phyloP scores from a whole-genome alignment of 345 rosid species.

The Citrus hindsii region DNA sequence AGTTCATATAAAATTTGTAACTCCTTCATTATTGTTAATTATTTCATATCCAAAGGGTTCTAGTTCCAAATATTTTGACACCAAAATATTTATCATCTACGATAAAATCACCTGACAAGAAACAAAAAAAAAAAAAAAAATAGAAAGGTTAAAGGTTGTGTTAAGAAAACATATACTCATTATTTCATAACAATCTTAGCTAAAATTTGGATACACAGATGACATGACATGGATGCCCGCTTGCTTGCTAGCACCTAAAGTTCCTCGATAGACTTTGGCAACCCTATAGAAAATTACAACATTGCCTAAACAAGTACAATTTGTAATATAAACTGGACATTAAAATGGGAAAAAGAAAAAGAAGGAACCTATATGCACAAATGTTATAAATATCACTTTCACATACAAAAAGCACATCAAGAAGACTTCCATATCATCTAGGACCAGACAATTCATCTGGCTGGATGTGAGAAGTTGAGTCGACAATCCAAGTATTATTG shows the following conservation, averaged over 20 bases:
- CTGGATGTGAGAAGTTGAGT: conserved; percentile 59
- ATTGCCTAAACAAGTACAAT: conserved; percentile 13
- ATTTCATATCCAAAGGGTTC: too few relatives aligned
- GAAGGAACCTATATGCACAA: conserved; percentile 34
- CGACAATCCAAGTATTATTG: conserved; percentile 49
- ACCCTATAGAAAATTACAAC: conserved; percentile 34
- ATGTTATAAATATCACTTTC: conserved; percentile 10
- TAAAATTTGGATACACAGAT: conserved; percentile 24
- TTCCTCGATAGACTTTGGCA: conserved; percentile 16
- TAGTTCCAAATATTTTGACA: too few relatives aligned
- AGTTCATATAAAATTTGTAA: too few relatives aligned
- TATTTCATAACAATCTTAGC: conserved; percentile 27
- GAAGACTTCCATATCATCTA: conserved; percentile 44
- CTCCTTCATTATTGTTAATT: too few relatives aligned
- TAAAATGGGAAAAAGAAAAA: background rate
- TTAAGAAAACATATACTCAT: background rate
- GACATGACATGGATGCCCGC: conserved; percentile 8
- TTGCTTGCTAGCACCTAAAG: conserved; percentile 23
- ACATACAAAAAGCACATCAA: conserved; percentile 16
- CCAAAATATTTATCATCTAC: too few relatives aligned
- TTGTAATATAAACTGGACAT: conserved; percentile 19
- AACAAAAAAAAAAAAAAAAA: too few relatives aligned
- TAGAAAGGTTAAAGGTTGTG: too few relatives aligned
- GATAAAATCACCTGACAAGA: too few relatives aligned
- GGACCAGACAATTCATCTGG: conserved; percentile 82